Evolutionary conservation across 148 eudicot species (phyloP).

Genomic region (Diospyros lotus): DNA sequence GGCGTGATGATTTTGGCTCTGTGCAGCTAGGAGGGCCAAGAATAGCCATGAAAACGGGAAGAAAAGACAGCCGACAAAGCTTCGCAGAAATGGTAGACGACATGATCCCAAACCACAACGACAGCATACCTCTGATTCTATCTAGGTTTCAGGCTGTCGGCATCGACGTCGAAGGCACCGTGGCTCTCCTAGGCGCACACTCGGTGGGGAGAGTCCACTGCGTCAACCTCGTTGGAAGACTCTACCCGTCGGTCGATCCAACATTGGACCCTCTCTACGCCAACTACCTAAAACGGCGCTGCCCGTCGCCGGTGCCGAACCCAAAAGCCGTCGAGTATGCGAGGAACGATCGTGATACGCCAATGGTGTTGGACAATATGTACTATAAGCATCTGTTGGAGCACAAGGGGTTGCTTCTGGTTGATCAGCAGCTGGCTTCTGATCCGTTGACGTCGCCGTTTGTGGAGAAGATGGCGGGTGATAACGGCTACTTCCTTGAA

Average conservation of each 20-base stretch:
- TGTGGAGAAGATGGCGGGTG: conserved; percentile 67
- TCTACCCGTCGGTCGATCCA: conserved; percentile 72
- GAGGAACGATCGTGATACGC: conserved; percentile 48
- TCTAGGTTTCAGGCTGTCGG: conserved; percentile 57
- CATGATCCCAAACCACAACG: conserved; percentile 66
- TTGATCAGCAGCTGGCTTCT: conserved; percentile 56
- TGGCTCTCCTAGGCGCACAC: conserved; percentile 69
- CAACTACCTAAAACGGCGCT: conserved; percentile 54
- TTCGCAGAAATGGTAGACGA: conserved; percentile 34
- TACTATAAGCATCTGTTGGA: conserved; percentile 58
- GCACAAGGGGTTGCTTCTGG: conserved; percentile 49
- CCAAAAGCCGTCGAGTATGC: conserved; percentile 48
- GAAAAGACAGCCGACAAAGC: conserved; percentile 56
- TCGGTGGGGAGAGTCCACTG: conserved; percentile 71
- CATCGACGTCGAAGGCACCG: conserved; percentile 55
- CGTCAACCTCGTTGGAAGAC: conserved; percentile 48
- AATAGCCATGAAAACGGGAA: conserved; percentile 70
- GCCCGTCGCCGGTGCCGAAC: conserved; percentile 53
- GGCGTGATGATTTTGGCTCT: too few relatives aligned
- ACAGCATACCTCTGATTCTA: conserved; percentile 45
- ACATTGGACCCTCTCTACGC: conserved; percentile 57
- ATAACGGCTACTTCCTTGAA: conserved; percentile 55
- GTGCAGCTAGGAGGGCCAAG: conserved; percentile 62
- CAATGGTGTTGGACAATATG: conserved; percentile 67
- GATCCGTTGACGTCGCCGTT: conserved; percentile 49